Conservation (phyloP, 805 yeast genomes). For the Starmera dryadoides region DNA sequence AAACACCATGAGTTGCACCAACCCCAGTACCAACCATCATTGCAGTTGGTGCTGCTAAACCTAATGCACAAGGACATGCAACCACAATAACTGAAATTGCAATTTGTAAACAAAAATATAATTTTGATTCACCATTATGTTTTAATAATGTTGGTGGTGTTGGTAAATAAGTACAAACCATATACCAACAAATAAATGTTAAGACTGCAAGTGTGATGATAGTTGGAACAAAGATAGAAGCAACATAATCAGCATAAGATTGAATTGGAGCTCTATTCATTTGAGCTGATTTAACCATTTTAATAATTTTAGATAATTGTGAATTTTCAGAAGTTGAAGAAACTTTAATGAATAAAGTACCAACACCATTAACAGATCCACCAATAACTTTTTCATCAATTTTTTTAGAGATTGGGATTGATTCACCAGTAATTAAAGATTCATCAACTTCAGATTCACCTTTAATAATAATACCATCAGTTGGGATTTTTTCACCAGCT, state of each 20-base stretch:
- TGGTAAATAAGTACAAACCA: slow-evolving; percentile 26
- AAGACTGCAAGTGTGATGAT: slow-evolving; percentile 53
- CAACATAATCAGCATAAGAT: slow-evolving; percentile 75
- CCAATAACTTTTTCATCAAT: slow-evolving; percentile 67
- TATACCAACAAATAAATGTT: slow-evolving; percentile 63
- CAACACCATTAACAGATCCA: slow-evolving; percentile 84
- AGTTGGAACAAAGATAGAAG: slow-evolving; percentile 78
- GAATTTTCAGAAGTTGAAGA: slow-evolving; percentile 75
- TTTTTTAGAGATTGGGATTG: slow-evolving; percentile 61
- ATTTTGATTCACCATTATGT: slow-evolving; percentile 41
- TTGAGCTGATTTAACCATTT: slow-evolving; percentile 85
- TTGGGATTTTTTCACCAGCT: slow-evolving; percentile 87
- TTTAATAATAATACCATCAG: slow-evolving; percentile 75
- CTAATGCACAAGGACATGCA: slow-evolving; percentile 98
- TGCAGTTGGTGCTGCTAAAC: slow-evolving; percentile 97
- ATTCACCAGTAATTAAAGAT: slow-evolving; percentile 87
- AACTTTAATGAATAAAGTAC: slow-evolving; percentile 62
- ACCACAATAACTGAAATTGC: slow-evolving; percentile 92
- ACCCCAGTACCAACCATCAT: slow-evolving; percentile 98
- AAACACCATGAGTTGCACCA: slow-evolving; percentile 83
- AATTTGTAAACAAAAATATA: slow-evolving; percentile 64
- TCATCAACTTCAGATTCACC: slow-evolving; percentile 88
- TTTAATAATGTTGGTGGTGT: slow-evolving; percentile 44
- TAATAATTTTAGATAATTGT: slow-evolving; percentile 79
- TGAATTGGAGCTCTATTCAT: slow-evolving; percentile 86